Conservation (phyloP, 352 stramenopile genomes). For the Plasmopara viticola region DNA sequence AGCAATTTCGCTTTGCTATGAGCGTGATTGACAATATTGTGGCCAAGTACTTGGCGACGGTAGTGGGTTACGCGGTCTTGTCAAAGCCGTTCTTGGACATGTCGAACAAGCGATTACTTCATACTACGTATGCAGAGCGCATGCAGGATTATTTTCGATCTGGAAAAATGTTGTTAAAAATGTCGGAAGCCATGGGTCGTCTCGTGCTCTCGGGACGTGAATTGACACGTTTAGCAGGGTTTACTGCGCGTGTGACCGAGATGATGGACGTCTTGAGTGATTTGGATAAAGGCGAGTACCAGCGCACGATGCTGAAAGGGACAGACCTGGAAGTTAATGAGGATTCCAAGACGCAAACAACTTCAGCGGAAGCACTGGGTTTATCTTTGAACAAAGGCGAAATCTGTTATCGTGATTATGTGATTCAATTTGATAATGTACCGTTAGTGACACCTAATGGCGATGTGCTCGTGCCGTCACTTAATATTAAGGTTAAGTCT, state of each 20-base stretch:
- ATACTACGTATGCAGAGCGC: slow-evolving; percentile 61
- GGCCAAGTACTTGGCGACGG: slow-evolving; percentile 82
- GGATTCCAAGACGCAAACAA: slow-evolving; percentile 16
- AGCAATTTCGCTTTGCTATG: slow-evolving; percentile 83
- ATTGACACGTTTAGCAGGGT: slow-evolving; percentile 74
- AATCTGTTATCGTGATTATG: slow-evolving; percentile 47
- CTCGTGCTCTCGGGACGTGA: slow-evolving; percentile 82
- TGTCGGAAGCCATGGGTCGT: slow-evolving; percentile 77
- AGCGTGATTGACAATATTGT: slow-evolving; percentile 81
- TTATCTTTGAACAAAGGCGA: slow-evolving; percentile 59
- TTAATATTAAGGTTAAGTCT: slow-evolving; percentile 77
- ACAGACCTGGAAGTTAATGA: slow-evolving; percentile 28
- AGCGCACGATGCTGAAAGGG: slow-evolving; percentile 65
- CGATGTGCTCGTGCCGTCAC: slow-evolving; percentile 78
- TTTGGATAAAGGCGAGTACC: slow-evolving; percentile 57
- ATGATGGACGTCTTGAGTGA: slow-evolving; percentile 75
- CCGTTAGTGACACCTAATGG: slow-evolving; percentile 85
- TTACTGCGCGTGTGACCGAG: slow-evolving; percentile 68
- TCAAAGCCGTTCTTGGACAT: slow-evolving; percentile 68
- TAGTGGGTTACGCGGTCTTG: slow-evolving; percentile 76
- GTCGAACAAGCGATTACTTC: slow-evolving; percentile 43
- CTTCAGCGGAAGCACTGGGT: slow-evolving; percentile 41
- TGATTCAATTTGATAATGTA: slow-evolving; percentile 87
- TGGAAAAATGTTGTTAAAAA: slow-evolving; percentile 82
- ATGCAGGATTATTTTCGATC: slow-evolving; percentile 86